Conservation (phyloP, 164 flowering plant species). For the Euptelea pleiosperma region DNA sequence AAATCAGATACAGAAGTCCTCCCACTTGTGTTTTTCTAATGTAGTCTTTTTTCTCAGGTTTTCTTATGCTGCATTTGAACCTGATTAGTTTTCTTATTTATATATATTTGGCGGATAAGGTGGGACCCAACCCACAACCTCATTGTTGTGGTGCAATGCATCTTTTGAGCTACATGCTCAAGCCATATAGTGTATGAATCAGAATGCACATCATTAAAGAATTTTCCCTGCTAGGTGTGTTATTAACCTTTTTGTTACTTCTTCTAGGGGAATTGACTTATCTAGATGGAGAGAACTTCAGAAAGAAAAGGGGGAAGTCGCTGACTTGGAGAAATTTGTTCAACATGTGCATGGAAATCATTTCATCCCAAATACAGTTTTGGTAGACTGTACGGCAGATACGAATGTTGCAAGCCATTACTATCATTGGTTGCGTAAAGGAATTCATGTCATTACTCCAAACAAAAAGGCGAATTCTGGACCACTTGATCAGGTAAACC, state of each 20-base stretch:
- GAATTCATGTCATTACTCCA: slow-evolving; percentile 93
- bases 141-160: no score
- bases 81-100: no score
- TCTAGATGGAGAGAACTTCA: slow-evolving; percentile 69
- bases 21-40: no score
- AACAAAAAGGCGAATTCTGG: slow-evolving; percentile 98
- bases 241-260: slow-evolving; percentile 2
- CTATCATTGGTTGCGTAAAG: slow-evolving; percentile 78
- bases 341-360: slow-evolving; percentile 85
- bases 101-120: no score
- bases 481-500: slow-evolving; percentile 84
- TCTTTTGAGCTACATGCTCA: no score
- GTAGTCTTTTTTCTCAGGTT: no score
- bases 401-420: slow-evolving; percentile 68
- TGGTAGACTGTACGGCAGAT: slow-evolving; percentile 95
- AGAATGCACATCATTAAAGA: no score
- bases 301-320: slow-evolving; percentile 66
- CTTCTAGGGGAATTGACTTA: slow-evolving; percentile 77
- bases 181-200: no score
- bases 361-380: slow-evolving; percentile 80
- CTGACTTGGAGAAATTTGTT: slow-evolving; percentile 71
- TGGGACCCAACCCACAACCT: no score
- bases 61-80: no score
- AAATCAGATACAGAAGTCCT: no score
- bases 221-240: neutral